phyloP scores from a whole-genome alignment of 1,284 basidiomycete genomes.

The Apiotrichum porosum region DNA sequence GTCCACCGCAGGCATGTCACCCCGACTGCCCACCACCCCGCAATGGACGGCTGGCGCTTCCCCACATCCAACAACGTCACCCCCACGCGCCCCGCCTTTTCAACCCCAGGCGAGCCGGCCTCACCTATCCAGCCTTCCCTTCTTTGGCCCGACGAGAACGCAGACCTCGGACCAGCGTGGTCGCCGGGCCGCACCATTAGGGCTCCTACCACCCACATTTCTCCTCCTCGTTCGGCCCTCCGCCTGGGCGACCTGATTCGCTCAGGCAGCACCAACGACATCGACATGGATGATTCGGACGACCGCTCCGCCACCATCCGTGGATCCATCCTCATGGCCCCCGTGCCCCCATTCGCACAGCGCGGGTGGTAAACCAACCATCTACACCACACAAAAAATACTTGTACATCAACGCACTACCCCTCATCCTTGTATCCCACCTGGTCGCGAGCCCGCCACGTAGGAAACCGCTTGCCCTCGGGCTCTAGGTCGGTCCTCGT shows the following conservation, averaged over 20 bases:
- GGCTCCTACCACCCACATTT: constrained; percentile 6
- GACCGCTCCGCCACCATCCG: constrained; percentile 13
- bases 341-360: constrained; percentile 10
- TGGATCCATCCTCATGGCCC: constrained; percentile 9
- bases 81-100: constrained; percentile 3
- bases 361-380: constrained; percentile 9
- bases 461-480: too few species aligned
- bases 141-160: constrained; percentile 5
- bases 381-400: not conserved
- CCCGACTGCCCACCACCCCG: constrained; percentile 30
- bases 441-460: too few species aligned
- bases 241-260: constrained; percentile 39
- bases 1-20: constrained; percentile 23
- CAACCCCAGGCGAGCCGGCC: not conserved
- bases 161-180: constrained; percentile 1
- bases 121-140: constrained; percentile 3
- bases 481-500: too few species aligned
- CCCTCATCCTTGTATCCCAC: not conserved
- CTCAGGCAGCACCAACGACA: constrained; percentile 19
- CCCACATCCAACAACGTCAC: constrained; percentile 19
- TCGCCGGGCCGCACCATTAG: constrained; percentile 1
- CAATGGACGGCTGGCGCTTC: constrained; percentile 42
- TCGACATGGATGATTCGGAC: constrained; percentile 16
- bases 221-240: constrained; percentile 33
- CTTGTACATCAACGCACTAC: not conserved